Evolutionary conservation across 2,329 filamentous ascomycete species (phyloP).

Genomic region (Arthrobotrys megalospora): DNA sequence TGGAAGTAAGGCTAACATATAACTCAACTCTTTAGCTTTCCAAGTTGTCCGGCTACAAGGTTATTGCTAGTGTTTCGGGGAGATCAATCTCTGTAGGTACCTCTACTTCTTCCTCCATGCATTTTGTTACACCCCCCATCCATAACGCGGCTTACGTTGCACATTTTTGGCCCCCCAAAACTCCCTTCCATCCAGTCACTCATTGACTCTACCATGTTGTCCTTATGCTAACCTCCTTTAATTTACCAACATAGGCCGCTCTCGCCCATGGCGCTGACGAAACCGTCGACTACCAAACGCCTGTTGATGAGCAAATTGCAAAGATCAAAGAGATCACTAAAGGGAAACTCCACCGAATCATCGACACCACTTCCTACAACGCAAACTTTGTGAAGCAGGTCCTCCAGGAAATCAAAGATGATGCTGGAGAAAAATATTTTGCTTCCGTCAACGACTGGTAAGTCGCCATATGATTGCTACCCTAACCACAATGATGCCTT

Average conservation of each 20-base stretch:
- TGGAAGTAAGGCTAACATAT: neutral
- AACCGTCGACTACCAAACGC: constrained; percentile 50
- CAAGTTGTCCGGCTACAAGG: constrained; percentile 57
- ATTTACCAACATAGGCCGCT: constrained; percentile 37
- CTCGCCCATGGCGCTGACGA: constrained; percentile 43
- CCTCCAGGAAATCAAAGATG: constrained; percentile 41
- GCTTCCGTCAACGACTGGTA: constrained; percentile 56
- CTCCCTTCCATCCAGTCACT: no score
- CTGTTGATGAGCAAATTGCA: constrained; percentile 38
- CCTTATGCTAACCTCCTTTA: neutral
- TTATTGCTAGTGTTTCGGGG: constrained; percentile 51
- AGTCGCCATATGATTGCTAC: neutral
- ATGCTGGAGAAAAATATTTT: constrained; percentile 46
- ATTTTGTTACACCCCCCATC: constrained; percentile 1
- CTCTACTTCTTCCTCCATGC: neutral
- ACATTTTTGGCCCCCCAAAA: no score
- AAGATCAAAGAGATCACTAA: constrained; percentile 47
- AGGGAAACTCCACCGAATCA: constrained; percentile 48
- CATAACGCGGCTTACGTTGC: no score
- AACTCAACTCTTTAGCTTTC: constrained; percentile 36
- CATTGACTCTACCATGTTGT: no score
- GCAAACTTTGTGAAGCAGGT: constrained; percentile 28
- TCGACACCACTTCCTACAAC: constrained; percentile 39
- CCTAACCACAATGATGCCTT: no score
- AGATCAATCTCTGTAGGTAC: constrained; percentile 43